Evolutionary conservation across 2,329 filamentous ascomycete species (phyloP), one percentile per base, ranked within the genome.

Genomic region (Aspergillus pseudonomiae): DNA sequence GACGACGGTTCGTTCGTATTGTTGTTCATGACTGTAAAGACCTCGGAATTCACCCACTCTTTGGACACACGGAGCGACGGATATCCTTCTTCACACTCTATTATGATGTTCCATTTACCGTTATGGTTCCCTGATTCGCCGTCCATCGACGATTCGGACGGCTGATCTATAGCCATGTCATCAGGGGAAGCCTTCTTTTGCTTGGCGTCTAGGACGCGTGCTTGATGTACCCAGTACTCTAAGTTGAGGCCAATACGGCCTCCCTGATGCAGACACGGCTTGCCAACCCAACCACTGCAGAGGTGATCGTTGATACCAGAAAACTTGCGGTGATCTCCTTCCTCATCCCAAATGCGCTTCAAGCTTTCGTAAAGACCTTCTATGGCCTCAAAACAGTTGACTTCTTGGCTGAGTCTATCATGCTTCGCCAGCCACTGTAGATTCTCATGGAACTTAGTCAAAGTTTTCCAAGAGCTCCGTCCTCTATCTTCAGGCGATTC

Each of bases 381-480:
- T n/a, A 81, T 69, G 12, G 80, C 79, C 68, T 81, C 77, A 55
- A 82, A 82, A 52, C 80, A 82, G 54, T 82, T 82, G 12, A 80
- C 75, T 48, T 81, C 77, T 57, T 78, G 74, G 60, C 80, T 80
- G 57, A 81, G 74, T 59, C 75, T 75, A 66, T 82, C 80, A 60
- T 80, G 71, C 41, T 77, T 79, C n/a, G 78, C 78, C 32, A 82
- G 74, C 71, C 80, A 79, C 55, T 76, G 76, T 39, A 82, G 60
- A 64, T 82, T 82, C 62, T 75, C 74, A 63, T 80, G 74, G 58
- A 82, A 82, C 5, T 73, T 74, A 39, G 70, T 66, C 28, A 81
- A 67, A 14, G 69, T 68, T 63, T 77, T 77, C 79, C 79, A 81
- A 24, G 63, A 64, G 24, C 74, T 72, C 5, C 67, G 60, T 21